Evolutionary conservation across 2,329 filamentous ascomycete genomes (phyloP).

Genomic region (Exophiala aquamarina): DNA sequence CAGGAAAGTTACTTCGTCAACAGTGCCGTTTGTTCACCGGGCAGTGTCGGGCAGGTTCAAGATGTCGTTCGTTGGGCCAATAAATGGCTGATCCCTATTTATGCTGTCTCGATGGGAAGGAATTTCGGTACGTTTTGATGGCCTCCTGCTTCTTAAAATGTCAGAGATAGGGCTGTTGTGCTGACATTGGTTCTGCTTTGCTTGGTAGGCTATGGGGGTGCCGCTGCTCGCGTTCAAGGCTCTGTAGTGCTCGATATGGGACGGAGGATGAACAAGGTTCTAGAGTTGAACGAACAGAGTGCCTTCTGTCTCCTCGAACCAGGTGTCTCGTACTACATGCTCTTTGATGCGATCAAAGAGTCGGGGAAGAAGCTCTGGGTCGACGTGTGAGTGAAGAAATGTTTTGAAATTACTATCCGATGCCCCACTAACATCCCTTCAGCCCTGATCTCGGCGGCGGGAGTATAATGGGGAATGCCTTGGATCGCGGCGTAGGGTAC

Average conservation of each 20-base stretch:
- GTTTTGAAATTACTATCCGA: no score
- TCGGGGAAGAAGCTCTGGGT: constrained; percentile 45
- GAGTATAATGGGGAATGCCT: constrained; percentile 36
- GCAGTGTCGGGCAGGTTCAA: constrained; percentile 14
- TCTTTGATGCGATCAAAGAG: constrained; percentile 39
- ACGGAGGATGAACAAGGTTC: constrained; percentile 41
- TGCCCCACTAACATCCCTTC: no score
- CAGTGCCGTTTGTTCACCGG: constrained; percentile 1
- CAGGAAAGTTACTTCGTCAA: neutral
- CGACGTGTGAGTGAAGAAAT: constrained; percentile 32
- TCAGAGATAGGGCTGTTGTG: no score
- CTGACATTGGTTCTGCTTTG: no score
- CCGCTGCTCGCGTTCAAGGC: constrained; percentile 45
- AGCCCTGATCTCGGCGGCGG: constrained; percentile 36
- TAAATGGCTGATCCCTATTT: constrained; percentile 36
- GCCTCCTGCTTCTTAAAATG: no score
- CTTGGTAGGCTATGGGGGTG: constrained; percentile 44
- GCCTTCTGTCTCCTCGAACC: constrained; percentile 46
- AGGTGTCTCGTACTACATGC: constrained; percentile 42
- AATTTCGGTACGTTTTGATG: constrained; percentile 31
- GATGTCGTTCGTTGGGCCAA: constrained; percentile 25
- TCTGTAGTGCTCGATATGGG: constrained; percentile 46
- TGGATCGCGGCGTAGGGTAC: constrained; percentile 37
- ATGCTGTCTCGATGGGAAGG: constrained; percentile 29
- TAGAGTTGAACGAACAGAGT: constrained; percentile 37